Evolutionary conservation across 179 eudicot genomes (phyloP).

Genomic region (Spinacia oleracea): DNA sequence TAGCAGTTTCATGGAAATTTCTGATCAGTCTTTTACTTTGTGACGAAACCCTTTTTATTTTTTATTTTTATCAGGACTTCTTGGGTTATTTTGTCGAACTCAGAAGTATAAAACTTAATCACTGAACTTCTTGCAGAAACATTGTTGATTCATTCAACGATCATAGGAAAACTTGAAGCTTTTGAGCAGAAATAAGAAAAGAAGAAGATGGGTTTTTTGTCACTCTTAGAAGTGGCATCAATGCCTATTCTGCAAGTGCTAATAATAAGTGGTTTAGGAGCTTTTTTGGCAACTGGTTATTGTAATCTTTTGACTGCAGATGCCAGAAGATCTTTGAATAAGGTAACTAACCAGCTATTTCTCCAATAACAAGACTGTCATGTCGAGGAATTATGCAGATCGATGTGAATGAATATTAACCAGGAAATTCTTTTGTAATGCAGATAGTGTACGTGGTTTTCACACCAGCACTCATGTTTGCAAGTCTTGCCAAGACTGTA

Average conservation of each 20-base stretch:
- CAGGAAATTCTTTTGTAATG: too few species aligned
- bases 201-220: conserved; percentile 66
- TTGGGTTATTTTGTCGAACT: neutral
- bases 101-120: neutral
- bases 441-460: conserved; percentile 85
- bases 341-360: too few species aligned
- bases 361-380: neutral
- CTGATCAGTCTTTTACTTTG: neutral
- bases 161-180: neutral
- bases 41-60: neutral
- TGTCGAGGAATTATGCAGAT: too few species aligned
- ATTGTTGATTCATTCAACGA: neutral
- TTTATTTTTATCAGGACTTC: neutral
- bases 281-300: conserved; percentile 65
- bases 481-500: conserved; percentile 79
- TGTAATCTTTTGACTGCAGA: conserved; percentile 58
- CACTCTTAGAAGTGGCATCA: conserved; percentile 72
- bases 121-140: neutral
- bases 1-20: neutral
- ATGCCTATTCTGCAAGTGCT: conserved; percentile 79
- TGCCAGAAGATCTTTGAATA: conserved; percentile 63
- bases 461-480: conserved; percentile 70
- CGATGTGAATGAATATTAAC: too few species aligned
- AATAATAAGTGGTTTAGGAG: conserved; percentile 63
- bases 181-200: neutral